A percentile compares a stretch with the other conserved stretches of the same genome.
Evolutionary conservation across 2,329 filamentous ascomycete genomes (phyloP).

Genomic region (Microcyclospora tardicrescens): DNA sequence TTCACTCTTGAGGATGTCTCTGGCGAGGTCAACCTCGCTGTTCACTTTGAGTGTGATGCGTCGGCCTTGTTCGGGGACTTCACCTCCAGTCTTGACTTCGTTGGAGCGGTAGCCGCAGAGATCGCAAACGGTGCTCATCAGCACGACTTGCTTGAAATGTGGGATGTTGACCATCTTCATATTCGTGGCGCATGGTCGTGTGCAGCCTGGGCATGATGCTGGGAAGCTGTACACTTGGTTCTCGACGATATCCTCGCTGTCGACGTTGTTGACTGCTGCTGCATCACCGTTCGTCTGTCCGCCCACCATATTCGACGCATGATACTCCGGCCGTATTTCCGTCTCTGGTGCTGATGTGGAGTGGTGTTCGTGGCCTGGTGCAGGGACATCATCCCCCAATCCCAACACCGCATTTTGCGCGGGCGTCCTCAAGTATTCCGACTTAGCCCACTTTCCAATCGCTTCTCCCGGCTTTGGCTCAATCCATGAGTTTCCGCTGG

Average conservation of each 20-base stretch:
- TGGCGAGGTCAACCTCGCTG: slow-evolving; percentile 56
- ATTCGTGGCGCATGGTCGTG: slow-evolving; percentile 72
- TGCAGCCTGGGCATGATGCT: slow-evolving; percentile 81
- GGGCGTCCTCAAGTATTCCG: slow-evolving; percentile 67
- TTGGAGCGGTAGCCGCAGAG: slow-evolving; percentile 84
- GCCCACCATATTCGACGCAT: slow-evolving; percentile 31
- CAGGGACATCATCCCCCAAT: slow-evolving; percentile 40
- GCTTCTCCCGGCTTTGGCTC: slow-evolving; percentile 63
- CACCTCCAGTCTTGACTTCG: slow-evolving; percentile 94
- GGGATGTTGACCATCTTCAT: slow-evolving; percentile 99
- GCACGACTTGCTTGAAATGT: slow-evolving; percentile 91
- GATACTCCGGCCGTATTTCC: slow-evolving; percentile 41
- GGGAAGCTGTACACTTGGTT: slow-evolving; percentile 91
- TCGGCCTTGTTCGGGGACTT: slow-evolving; percentile 73
- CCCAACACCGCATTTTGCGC: slow-evolving; percentile 83
- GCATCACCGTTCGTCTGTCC: slow-evolving; percentile 5
- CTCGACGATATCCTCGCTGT: slow-evolving; percentile 60
- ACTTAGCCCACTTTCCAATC: slow-evolving; percentile 80
- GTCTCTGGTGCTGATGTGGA: slow-evolving; percentile 39
- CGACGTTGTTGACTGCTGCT: slow-evolving; percentile 27
- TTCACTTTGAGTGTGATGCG: slow-evolving; percentile 68
- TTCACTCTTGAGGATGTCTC: slow-evolving; percentile 94
- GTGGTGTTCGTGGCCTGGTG: slow-evolving; percentile 23
- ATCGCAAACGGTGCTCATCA: slow-evolving; percentile 90
- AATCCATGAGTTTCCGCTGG: slow-evolving; percentile 93